Conservation (phyloP, 306 rosid species). For the Senna tora region DNA sequence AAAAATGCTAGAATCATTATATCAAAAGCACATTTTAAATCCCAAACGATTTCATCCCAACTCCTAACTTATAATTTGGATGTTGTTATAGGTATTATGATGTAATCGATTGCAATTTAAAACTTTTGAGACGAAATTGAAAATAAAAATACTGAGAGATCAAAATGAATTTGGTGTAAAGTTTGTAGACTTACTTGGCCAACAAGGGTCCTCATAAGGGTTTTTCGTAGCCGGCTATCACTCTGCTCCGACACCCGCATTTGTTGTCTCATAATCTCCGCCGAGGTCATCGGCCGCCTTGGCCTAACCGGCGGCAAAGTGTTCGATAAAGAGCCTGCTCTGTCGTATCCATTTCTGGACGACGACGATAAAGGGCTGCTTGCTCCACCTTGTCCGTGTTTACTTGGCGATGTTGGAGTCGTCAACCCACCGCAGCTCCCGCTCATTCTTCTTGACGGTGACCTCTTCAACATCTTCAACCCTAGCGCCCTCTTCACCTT, state of each 20-base stretch:
- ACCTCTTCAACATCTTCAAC: conserved; percentile 69
- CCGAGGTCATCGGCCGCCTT: conserved; percentile 89
- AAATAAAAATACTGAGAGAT: too few species aligned
- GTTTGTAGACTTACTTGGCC: conserved; percentile 77
- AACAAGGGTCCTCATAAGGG: conserved; percentile 89
- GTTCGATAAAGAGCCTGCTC: conserved; percentile 29
- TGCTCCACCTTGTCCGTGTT: neutral
- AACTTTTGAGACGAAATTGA: too few species aligned
- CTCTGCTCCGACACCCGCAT: conserved; percentile 90
- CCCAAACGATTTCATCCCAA: too few species aligned
- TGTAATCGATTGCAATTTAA: too few species aligned
- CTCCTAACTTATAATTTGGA: too few species aligned
- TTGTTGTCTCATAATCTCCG: conserved; percentile 97
- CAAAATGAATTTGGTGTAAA: too few species aligned
- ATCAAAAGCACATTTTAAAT: too few species aligned
- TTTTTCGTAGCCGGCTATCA: conserved; percentile 74
- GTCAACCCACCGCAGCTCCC: conserved; percentile 41
- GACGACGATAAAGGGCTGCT: conserved; percentile 42
- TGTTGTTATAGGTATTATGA: too few species aligned
- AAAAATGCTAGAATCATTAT: too few species aligned
- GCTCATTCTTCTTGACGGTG: conserved; percentile 71
- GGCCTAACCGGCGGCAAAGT: conserved; percentile 58
- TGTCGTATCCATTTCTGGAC: too few species aligned
- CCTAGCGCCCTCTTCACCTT: conserved; percentile 79
- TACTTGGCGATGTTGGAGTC: conserved; percentile 54